Percentiles rank a stretch among this genome's conserved stretches.
Conservation (phyloP, 192 early-diverging fungal species). For the Piromyces finnis region DNA sequence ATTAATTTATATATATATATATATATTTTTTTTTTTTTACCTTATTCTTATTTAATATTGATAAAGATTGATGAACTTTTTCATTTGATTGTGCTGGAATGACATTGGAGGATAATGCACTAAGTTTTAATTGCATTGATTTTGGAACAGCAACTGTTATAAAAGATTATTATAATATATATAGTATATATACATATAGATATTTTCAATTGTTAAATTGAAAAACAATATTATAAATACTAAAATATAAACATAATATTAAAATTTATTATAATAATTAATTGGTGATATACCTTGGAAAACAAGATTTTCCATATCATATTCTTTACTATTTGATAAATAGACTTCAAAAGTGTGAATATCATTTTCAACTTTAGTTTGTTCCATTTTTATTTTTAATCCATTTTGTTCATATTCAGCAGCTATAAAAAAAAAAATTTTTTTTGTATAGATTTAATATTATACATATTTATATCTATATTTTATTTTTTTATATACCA, state of each 20-base stretch:
- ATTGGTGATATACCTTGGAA: neutral
- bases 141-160: neutral
- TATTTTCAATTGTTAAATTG: no score
- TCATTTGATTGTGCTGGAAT: neutral
- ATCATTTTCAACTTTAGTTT: neutral
- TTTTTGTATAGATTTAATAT: no score
- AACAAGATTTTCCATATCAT: neutral
- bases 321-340: neutral
- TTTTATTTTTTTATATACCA: no score
- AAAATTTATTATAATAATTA: no score
- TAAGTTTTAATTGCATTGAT: neutral
- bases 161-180: neutral
- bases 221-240: no score
- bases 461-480: no score
- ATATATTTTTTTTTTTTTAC: neutral
- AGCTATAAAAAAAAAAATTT: no score
- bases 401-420: neutral
- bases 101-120: neutral
- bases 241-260: no score
- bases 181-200: no score
- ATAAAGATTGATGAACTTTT: neutral
- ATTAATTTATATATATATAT: no score
- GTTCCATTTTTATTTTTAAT: neutral
- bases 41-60: neutral
- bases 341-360: neutral